A percentile compares a stretch with the other conserved stretches of the same genome.
Conservation (phyloP, 2,329 filamentous ascomycete species). For the Calonectria hawksworthii region DNA sequence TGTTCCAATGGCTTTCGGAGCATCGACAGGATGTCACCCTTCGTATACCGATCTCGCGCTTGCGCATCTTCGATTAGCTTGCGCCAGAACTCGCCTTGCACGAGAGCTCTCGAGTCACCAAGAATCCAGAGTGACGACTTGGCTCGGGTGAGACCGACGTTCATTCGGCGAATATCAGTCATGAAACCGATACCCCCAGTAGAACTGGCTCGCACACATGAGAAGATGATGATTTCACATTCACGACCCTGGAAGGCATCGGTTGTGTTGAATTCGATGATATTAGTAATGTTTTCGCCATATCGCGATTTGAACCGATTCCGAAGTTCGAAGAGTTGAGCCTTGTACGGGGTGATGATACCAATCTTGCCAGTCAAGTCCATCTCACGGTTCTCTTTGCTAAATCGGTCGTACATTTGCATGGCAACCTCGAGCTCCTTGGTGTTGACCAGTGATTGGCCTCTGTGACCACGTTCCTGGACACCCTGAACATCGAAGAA, state of each 20-base stretch:
- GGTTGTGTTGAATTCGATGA: constrained; percentile 97
- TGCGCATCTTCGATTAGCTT: constrained; percentile 87
- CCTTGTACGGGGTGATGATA: constrained; percentile 98
- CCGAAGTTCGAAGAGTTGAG: constrained; percentile 86
- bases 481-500: constrained; percentile 97
- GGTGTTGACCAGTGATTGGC: constrained; percentile 91
- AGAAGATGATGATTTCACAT: constrained; percentile 98
- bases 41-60: constrained; percentile 80
- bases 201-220: constrained; percentile 93
- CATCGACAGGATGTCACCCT: constrained; percentile 69
- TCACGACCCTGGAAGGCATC: constrained; percentile 98
- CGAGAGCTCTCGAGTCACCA: constrained; percentile 88
- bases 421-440: constrained; percentile 90
- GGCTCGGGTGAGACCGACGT: constrained; percentile 95
- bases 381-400: constrained; percentile 76
- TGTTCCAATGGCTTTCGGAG: constrained; percentile 60
- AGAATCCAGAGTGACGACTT: constrained; percentile 98
- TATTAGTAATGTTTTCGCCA: constrained; percentile 80
- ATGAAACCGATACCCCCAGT: constrained; percentile 98
- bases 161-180: constrained; percentile 98
- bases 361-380: constrained; percentile 89
- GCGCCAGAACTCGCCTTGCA: constrained; percentile 92
- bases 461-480: constrained; percentile 83
- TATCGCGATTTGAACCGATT: constrained; percentile 79
- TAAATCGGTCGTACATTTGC: constrained; percentile 85